These are phyloP conservation scores for Chlorociboria aeruginascens DNA, from an alignment of 495 filamentous ascomycete genomes.

Conservation along the genomic window DNA sequence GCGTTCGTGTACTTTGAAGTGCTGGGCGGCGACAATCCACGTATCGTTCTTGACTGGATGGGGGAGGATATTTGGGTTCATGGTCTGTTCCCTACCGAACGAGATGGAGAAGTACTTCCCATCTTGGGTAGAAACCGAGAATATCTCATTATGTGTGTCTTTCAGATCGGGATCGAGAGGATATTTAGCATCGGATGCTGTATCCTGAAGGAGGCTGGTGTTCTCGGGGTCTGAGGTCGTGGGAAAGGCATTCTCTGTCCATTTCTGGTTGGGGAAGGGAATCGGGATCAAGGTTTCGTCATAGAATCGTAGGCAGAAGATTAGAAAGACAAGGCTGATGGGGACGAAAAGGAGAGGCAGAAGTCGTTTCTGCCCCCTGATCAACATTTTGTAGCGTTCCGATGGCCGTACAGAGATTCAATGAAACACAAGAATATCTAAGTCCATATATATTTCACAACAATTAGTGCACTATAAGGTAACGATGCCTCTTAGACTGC, in stretches of 20 bases:
- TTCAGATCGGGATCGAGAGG: not conserved
- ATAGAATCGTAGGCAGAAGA: not conserved
- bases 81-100: conserved; percentile 24
- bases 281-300: not conserved
- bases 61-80: conserved; percentile 43
- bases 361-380: not conserved
- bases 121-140: conserved; percentile 29
- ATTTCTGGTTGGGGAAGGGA: too few species aligned
- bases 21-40: conserved; percentile 37
- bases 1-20: conserved; percentile 7
- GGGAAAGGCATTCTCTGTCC: not conserved
- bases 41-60: conserved; percentile 30
- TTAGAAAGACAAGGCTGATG: not conserved
- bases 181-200: not conserved
- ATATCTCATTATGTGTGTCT: conserved; percentile 20
- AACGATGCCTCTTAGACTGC: too few species aligned
- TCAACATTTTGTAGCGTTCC: not conserved
- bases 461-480: too few species aligned
- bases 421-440: too few species aligned
- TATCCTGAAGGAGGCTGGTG: not conserved
- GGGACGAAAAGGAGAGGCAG: not conserved
- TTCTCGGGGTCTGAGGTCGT: not conserved
- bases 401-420: too few species aligned
- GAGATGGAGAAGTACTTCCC: conserved; percentile 30
- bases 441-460: too few species aligned